These are phyloP conservation scores for Saccharomycopsis guyanensis DNA, from an alignment of 805 yeast species.

Conservation along the genomic window DNA sequence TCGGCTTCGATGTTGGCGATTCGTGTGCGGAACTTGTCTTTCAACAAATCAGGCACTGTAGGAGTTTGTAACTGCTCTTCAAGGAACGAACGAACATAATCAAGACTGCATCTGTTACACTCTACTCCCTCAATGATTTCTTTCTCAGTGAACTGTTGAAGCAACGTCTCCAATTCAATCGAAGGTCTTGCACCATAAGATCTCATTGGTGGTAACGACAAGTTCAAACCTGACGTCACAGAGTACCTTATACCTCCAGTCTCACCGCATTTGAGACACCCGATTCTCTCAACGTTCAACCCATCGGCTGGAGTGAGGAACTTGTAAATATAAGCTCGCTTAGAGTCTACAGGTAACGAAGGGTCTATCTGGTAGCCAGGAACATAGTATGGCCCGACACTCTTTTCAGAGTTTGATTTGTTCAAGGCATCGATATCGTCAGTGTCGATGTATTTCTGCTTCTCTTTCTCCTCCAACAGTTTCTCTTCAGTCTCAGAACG, in stretches of 20 bases:
- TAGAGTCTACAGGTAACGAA: constrained; percentile 29
- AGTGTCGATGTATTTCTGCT: constrained; percentile 23
- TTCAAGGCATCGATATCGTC: constrained; percentile 24
- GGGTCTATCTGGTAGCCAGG: constrained; percentile 79
- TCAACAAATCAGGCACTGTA: constrained; percentile 23
- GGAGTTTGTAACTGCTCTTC: constrained; percentile 30
- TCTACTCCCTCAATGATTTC: constrained; percentile 91
- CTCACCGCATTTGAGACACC: constrained; percentile 87
- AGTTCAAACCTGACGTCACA: constrained; percentile 64
- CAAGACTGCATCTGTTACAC: constrained; percentile 85
- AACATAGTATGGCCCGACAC: constrained; percentile 52
- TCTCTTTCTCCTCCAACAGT: constrained; percentile 25
- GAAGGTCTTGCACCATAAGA: constrained; percentile 23
- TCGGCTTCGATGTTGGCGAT: constrained; percentile 44
- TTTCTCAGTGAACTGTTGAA: constrained; percentile 63
- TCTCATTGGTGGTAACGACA: constrained; percentile 53
- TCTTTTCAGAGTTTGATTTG: constrained; percentile 30
- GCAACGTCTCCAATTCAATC: constrained; percentile 41
- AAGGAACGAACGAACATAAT: constrained; percentile 48
- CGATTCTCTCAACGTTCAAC: constrained; percentile 77
- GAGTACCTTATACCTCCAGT: constrained; percentile 87
- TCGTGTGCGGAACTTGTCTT: constrained; percentile 31
- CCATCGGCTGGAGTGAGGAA: constrained; percentile 91
- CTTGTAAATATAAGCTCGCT: constrained; percentile 44
- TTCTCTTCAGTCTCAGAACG: constrained; percentile 18